Evolutionary conservation across 495 filamentous ascomycete species (phyloP).

Genomic region (Chaetomium cochliodes): DNA sequence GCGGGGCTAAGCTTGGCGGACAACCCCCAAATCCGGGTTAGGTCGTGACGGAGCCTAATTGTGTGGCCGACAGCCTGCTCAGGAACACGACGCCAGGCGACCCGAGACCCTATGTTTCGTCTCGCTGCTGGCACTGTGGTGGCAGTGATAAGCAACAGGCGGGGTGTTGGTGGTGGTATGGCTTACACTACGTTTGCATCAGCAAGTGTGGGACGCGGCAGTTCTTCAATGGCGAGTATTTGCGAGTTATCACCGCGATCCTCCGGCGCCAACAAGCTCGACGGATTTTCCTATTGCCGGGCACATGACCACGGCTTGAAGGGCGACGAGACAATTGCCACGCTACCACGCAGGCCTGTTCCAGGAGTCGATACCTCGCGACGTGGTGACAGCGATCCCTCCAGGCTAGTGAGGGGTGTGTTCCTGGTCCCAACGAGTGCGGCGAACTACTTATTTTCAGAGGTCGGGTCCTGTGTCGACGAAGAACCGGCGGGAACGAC

Average conservation of each 20-base stretch:
- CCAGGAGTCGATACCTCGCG: neutral
- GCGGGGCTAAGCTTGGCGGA: neutral
- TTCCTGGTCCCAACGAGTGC: neutral
- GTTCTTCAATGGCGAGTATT: slow-evolving; percentile 7
- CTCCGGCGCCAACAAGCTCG: neutral
- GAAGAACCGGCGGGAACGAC: neutral
- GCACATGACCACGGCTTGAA: neutral
- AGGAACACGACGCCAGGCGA: neutral
- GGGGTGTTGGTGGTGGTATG: neutral
- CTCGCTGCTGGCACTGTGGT: neutral
- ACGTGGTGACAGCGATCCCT: neutral
- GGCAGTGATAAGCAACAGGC: neutral
- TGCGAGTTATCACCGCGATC: slow-evolving; percentile 15
- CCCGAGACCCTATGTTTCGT: neutral
- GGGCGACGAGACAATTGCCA: neutral
- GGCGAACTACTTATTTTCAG: neutral
- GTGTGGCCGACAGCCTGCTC: slow-evolving; percentile 6
- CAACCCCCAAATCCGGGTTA: neutral
- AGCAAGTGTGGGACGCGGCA: slow-evolving; percentile 19
- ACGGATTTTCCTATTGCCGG: neutral
- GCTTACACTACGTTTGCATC: slow-evolving; percentile 20
- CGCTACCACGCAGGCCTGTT: neutral
- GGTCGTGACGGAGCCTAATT: slow-evolving; percentile 12
- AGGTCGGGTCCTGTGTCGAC: neutral
- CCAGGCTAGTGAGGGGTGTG: too few species aligned